These are phyloP conservation scores for Russula sp. DNA, from an alignment of 768 basidiomycete genomes.

Conservation along the genomic window DNA sequence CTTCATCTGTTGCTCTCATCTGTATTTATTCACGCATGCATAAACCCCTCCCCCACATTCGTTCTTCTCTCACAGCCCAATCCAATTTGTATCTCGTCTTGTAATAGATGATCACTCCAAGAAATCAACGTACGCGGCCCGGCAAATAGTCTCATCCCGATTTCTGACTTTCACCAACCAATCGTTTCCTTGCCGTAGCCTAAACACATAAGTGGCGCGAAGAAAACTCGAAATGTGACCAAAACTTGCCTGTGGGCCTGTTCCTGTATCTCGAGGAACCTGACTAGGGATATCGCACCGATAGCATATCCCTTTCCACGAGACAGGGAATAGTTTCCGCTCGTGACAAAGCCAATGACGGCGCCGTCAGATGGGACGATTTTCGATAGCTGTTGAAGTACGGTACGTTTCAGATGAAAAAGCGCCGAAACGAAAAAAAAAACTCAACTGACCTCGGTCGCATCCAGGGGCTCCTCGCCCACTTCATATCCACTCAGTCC, in stretches of 20 bases:
- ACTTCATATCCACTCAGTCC: slow-evolving; percentile 23
- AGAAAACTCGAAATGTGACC: background rate
- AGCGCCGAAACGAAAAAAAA: background rate
- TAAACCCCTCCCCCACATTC: background rate
- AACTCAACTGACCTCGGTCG: slow-evolving; percentile 29
- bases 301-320: slow-evolving; percentile 75
- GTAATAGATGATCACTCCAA: slow-evolving; percentile 17
- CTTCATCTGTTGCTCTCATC: slow-evolving; percentile 7
- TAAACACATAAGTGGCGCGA: slow-evolving; percentile 5
- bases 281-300: slow-evolving; percentile 58
- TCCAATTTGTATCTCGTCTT: slow-evolving; percentile 11
- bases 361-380: slow-evolving; percentile 36
- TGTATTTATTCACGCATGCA: slow-evolving; percentile 15
- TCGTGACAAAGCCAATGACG: slow-evolving; percentile 79
- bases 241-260: slow-evolving; percentile 39
- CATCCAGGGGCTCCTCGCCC: slow-evolving; percentile 25
- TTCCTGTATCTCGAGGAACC: slow-evolving; percentile 45
- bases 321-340: slow-evolving; percentile 76
- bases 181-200: slow-evolving; percentile 18
- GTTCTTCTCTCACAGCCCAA: background rate
- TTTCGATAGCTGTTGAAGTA: slow-evolving; percentile 40
- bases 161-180: slow-evolving; percentile 63
- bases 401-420: slow-evolving; percentile 8
- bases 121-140: slow-evolving; percentile 17
- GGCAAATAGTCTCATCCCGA: slow-evolving; percentile 35